Percentiles rank a stretch among this genome's conserved stretches.
Conservation (phyloP, 2,329 filamentous ascomycete genomes). For the Madurella mycetomatis region DNA sequence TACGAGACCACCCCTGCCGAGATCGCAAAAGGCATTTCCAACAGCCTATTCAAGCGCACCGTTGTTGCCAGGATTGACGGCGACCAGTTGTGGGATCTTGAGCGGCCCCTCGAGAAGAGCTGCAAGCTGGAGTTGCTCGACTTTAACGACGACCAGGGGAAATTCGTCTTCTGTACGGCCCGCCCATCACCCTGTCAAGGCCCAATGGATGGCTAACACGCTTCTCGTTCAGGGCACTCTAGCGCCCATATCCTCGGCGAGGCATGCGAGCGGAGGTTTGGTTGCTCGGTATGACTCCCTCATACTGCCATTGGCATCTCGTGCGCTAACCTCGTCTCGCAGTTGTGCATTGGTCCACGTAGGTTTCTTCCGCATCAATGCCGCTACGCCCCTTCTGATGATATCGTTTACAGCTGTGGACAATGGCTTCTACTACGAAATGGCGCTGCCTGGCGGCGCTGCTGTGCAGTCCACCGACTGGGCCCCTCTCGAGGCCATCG, state of each 20-base stretch:
- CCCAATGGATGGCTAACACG: background rate
- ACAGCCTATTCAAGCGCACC: slow-evolving; percentile 77
- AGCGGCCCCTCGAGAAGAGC: slow-evolving; percentile 81
- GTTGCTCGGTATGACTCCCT: slow-evolving; percentile 49
- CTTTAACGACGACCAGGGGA: slow-evolving; percentile 70
- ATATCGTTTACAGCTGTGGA: slow-evolving; percentile 92
- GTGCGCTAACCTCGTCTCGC: slow-evolving; percentile 37
- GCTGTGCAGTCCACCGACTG: slow-evolving; percentile 74
- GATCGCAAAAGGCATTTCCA: slow-evolving; percentile 75
- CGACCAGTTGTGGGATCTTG: slow-evolving; percentile 84
- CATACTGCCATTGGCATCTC: background rate
- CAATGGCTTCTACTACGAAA: slow-evolving; percentile 68
- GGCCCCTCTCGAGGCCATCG: slow-evolving; percentile 77
- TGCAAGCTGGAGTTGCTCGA: slow-evolving; percentile 80
- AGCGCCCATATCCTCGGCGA: slow-evolving; percentile 95
- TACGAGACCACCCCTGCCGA: slow-evolving; percentile 88
- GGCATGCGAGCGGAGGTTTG: slow-evolving; percentile 83
- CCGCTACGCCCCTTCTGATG: slow-evolving; percentile 54
- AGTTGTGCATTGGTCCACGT: slow-evolving; percentile 74
- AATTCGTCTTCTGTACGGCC: slow-evolving; percentile 77
- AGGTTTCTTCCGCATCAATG: background rate
- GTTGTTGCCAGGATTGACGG: slow-evolving; percentile 84
- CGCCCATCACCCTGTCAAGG: background rate
- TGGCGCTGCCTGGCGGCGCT: slow-evolving; percentile 70
- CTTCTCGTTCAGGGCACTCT: slow-evolving; percentile 57